Conservation (phyloP, 305 asterid genomes). For the Plantago lanceolata region DNA sequence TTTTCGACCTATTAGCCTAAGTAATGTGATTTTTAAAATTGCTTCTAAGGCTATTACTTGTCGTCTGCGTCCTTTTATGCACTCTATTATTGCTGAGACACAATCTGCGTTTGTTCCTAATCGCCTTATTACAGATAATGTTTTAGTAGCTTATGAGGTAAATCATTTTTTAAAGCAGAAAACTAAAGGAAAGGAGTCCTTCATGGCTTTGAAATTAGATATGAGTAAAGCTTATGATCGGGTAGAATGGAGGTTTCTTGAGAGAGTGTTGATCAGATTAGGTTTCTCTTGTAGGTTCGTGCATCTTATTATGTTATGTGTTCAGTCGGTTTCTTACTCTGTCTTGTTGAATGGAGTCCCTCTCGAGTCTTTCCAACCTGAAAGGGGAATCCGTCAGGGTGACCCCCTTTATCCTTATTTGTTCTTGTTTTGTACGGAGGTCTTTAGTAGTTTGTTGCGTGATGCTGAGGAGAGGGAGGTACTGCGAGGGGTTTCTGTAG, state of each 20-base stretch:
- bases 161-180: background rate
- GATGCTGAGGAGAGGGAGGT: background rate
- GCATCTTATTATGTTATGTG: background rate
- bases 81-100: background rate
- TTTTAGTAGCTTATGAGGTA: background rate
- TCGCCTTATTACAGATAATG: background rate
- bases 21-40: background rate
- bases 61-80: background rate
- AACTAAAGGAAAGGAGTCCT: background rate
- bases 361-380: background rate
- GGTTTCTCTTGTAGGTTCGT: background rate
- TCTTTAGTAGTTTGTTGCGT: background rate
- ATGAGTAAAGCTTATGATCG: conserved; percentile 6
- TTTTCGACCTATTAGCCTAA: background rate
- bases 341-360: background rate
- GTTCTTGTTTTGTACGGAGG: background rate
- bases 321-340: background rate
- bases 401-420: background rate
- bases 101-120: background rate
- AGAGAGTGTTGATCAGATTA: background rate
- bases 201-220: background rate
- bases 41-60: background rate
- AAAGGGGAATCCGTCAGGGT: background rate
- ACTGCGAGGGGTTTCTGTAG: background rate
- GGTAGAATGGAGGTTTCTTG: background rate